Base-by-base conservation (phyloP, 2,329 filamentous ascomycete species). In the Talaromyces sp. region DNA sequence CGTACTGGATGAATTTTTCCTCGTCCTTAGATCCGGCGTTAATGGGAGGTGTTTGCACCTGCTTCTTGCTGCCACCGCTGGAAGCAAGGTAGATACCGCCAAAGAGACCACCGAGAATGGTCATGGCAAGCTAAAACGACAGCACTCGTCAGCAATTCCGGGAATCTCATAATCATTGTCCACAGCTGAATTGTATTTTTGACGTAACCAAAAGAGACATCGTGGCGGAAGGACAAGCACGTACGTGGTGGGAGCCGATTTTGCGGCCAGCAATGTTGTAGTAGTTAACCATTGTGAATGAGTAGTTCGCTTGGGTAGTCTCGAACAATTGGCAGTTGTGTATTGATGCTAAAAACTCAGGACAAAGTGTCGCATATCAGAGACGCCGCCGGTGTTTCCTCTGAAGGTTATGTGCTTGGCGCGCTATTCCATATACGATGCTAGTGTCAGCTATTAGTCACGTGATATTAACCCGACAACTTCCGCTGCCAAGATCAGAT, bases 1-100 rank as follows among this genome's bases (percentile, higher is more conserved):
- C 84, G 68, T 85, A 89, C 87, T 88, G 85, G 74, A 89, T 87
- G 77, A 89, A 89, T 73, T 84, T 83, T 80, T 89, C 87, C 80
- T 89, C 87, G 71, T 89, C 87, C 78, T 87, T 87, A 80, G 85
- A 88, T 73, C 81, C 80, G 62, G 87, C 87, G 74, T 87, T 86
- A 79, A 89, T 86, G 49, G 86, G 84, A 63, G 87, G 87, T 66
- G 78, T 79, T 49, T 50, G 19, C 67, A 80, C 74, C 69, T 77
- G 71, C 68, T 80, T 78, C 67, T 80, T 75, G 69, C 79, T 77
- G 63, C 75, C 74, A 67, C 81, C 81, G 67, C 81, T 75, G 69
- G 79, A 78, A 58, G 79, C 78, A 68, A 82, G 75, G 67, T 72
- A 80, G 69, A 78, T 76, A 67, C 81, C 80, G 67, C 78, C 79